Evolutionary conservation across 805 yeast species (phyloP).

Genomic region (Torulaspora microellipsoides): DNA sequence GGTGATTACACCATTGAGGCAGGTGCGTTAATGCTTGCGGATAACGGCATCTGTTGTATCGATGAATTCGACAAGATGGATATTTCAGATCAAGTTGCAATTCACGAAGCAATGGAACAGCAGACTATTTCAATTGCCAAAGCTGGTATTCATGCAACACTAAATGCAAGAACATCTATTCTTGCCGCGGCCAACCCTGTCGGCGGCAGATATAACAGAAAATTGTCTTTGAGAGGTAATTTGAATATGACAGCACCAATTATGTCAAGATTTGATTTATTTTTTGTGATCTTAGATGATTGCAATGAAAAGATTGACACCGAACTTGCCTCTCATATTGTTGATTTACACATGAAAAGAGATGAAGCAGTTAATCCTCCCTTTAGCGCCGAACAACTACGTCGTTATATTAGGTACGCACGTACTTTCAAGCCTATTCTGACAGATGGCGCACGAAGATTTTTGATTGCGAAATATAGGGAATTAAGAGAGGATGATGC

Average conservation of each 20-base stretch:
- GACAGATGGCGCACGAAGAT: constrained; percentile 75
- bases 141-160: constrained; percentile 97
- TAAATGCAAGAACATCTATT: constrained; percentile 94
- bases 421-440: constrained; percentile 86
- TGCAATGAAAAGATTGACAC: constrained; percentile 89
- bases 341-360: constrained; percentile 82
- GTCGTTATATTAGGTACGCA: constrained; percentile 87
- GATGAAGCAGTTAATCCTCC: constrained; percentile 91
- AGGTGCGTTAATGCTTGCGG: constrained; percentile 97
- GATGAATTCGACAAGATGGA: constrained; percentile 99
- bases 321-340: constrained; percentile 87
- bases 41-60: constrained; percentile 96
- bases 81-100: constrained; percentile 90
- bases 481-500: constrained; percentile 87
- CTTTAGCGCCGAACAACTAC: constrained; percentile 78
- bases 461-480: constrained; percentile 72
- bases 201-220: constrained; percentile 93
- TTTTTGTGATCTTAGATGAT: constrained; percentile 91
- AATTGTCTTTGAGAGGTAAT: constrained; percentile 76
- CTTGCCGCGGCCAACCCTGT: constrained; percentile 98
- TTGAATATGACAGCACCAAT: constrained; percentile 96
- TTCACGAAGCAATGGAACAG: constrained; percentile 99
- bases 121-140: constrained; percentile 98
- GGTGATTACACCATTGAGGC: constrained; percentile 98
- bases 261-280: constrained; percentile 95